phyloP scores from a whole-genome alignment of 139 green algal species.

The Pseudopediastrum boryanum region DNA sequence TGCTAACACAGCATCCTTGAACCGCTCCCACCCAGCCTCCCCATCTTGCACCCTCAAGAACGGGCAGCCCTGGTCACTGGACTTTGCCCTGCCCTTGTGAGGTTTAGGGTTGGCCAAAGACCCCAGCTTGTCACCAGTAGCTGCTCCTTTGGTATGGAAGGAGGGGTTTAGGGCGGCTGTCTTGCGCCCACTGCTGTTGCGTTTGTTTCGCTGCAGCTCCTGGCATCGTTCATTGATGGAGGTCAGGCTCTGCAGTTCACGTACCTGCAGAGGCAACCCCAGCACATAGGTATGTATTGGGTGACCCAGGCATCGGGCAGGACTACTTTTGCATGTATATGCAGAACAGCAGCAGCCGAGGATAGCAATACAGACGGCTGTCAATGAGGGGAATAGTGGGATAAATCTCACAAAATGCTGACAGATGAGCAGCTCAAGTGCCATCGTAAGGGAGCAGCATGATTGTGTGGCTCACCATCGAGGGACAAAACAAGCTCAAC shows the following conservation, averaged over 20 bases:
- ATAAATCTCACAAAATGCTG: too few species aligned
- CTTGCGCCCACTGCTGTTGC: slow-evolving; percentile 38
- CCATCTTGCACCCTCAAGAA: slow-evolving; percentile 3
- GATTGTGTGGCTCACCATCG: too few species aligned
- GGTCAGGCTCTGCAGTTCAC: slow-evolving; percentile 27
- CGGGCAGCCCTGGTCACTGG: slow-evolving; percentile 26
- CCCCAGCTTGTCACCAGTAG: not conserved
- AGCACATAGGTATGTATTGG: too few species aligned
- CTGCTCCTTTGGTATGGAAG: not conserved
- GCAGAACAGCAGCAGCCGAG: too few species aligned
- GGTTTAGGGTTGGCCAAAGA: not conserved
- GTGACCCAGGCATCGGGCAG: too few species aligned
- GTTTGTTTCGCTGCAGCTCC: slow-evolving; percentile 75
- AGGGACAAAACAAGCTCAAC: too few species aligned
- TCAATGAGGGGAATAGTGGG: too few species aligned
- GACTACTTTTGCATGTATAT: too few species aligned
- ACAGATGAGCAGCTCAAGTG: too few species aligned
- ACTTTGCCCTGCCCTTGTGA: slow-evolving; percentile 1
- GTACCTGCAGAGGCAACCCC: slow-evolving; percentile 31
- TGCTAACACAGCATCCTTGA: slow-evolving; percentile 49
- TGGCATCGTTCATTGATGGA: slow-evolving; percentile 92
- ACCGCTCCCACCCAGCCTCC: slow-evolving; percentile 37
- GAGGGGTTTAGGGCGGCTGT: slow-evolving; percentile 1
- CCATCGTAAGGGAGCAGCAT: too few species aligned
- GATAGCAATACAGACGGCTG: too few species aligned